Percentiles rank a stretch among this genome's conserved stretches.
phyloP scores from a whole-genome alignment of 257 asterid genomes.

The Jacaranda copaia region DNA sequence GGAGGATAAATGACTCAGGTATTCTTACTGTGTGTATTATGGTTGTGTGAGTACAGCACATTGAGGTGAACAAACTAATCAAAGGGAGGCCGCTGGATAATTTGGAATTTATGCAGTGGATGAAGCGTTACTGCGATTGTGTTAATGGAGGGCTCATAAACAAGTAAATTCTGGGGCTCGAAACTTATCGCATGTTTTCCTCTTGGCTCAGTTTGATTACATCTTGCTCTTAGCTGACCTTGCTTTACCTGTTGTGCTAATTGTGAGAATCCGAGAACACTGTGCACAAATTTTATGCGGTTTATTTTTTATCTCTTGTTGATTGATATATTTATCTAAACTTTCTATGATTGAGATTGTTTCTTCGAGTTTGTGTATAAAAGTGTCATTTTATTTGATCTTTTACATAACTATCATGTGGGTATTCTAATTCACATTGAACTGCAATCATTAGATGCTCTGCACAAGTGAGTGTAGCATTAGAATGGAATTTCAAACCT shows the following conservation, averaged over 20 bases:
- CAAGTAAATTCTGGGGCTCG: neutral
- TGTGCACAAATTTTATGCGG: neutral
- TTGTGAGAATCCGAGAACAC: neutral
- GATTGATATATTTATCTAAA: neutral
- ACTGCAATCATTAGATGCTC: neutral
- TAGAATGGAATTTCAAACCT: neutral
- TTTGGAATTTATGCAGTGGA: slow-evolving; percentile 13
- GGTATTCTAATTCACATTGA: neutral
- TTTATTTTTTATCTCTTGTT: neutral
- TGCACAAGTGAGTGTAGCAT: neutral
- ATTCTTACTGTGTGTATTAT: neutral
- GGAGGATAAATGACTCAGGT: neutral
- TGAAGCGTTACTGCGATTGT: slow-evolving; percentile 3
- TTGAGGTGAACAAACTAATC: slow-evolving; percentile 8
- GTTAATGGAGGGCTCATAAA: neutral
- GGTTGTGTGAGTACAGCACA: neutral
- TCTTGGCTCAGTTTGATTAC: too few species aligned
- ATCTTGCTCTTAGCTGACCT: neutral
- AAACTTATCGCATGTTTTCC: neutral
- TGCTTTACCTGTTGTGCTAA: neutral
- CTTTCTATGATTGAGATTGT: neutral
- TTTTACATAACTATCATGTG: neutral
- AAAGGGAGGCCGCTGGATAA: slow-evolving; percentile 9
- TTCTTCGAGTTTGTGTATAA: neutral
- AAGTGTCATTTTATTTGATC: neutral